These are phyloP conservation scores for Steccherinum ochraceum DNA, from an alignment of 768 basidiomycete species.

Conservation along the genomic window DNA sequence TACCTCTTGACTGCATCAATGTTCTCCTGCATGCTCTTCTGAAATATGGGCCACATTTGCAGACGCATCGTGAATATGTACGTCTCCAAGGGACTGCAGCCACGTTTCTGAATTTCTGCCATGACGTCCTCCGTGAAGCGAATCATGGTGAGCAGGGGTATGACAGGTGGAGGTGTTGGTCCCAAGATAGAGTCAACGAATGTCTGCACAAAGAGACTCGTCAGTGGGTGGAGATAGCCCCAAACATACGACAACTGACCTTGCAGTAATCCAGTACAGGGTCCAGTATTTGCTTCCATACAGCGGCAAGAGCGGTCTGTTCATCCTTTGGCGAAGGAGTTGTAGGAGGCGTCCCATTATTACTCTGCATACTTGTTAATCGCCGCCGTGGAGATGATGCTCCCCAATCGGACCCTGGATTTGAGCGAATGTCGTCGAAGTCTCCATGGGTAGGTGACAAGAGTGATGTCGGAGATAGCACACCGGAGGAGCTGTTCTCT, in stretches of 20 bases:
- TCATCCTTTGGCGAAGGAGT: conserved; percentile 40
- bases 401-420: conserved; percentile 32
- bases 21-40: conserved; percentile 82
- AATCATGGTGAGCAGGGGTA: conserved; percentile 86
- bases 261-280: conserved; percentile 84
- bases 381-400: conserved; percentile 11
- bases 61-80: conserved; percentile 78
- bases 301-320: conserved; percentile 47
- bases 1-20: conserved; percentile 77
- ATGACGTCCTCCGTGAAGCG: conserved; percentile 81
- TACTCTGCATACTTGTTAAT: conserved; percentile 16
- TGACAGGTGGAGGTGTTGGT: conserved; percentile 63
- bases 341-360: conserved; percentile 4
- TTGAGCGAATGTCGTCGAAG: conserved; percentile 21
- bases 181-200: conserved; percentile 68
- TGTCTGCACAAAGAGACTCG: conserved; percentile 45
- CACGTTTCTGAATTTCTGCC: conserved; percentile 67
- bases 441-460: conserved; percentile 18
- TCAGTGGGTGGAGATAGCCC: background rate
- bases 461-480: conserved; percentile 32
- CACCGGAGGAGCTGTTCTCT: conserved; percentile 1
- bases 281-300: conserved; percentile 94
- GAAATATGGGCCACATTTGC: conserved; percentile 90
- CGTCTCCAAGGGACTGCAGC: conserved; percentile 72
- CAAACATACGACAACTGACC: conserved; percentile 42